Evolutionary conservation across 2,329 filamentous ascomycete genomes (phyloP).

Genomic region (Fusarium sp.): DNA sequence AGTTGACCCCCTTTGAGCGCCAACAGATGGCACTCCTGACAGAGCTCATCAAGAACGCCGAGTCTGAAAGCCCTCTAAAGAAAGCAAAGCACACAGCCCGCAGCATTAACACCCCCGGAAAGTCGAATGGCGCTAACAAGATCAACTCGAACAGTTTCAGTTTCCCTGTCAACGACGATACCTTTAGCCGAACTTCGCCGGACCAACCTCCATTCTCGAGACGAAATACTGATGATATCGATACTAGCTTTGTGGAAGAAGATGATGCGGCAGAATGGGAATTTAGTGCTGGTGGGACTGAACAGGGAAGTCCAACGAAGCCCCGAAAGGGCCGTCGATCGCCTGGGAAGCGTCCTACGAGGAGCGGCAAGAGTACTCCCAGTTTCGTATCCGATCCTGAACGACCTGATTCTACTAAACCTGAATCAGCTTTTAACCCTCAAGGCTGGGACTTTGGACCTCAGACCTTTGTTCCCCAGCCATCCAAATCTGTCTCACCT

Average conservation of each 20-base stretch:
- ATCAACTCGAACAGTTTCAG: slow-evolving; percentile 61
- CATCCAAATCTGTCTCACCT: slow-evolving; percentile 58
- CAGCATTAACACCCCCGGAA: slow-evolving; percentile 1
- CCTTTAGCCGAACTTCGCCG: slow-evolving; percentile 53
- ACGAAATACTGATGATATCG: slow-evolving; percentile 70
- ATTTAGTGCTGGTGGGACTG: slow-evolving; percentile 64
- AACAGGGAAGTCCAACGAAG: slow-evolving; percentile 45
- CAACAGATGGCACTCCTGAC: slow-evolving; percentile 55
- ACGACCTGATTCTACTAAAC: slow-evolving; percentile 45
- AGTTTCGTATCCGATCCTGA: slow-evolving; percentile 40
- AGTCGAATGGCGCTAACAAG: slow-evolving; percentile 51
- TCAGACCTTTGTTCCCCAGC: slow-evolving; percentile 65
- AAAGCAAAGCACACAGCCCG: slow-evolving; percentile 20
- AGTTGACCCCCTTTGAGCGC: slow-evolving; percentile 56
- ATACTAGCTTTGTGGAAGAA: slow-evolving; percentile 69
- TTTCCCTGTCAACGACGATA: slow-evolving; percentile 60
- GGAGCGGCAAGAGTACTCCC: slow-evolving; percentile 41
- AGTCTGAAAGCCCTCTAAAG: slow-evolving; percentile 29
- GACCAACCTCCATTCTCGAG: slow-evolving; percentile 59
- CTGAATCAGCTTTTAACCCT: slow-evolving; percentile 60
- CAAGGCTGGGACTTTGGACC: slow-evolving; percentile 68
- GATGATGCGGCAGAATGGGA: slow-evolving; percentile 61
- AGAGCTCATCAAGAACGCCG: slow-evolving; percentile 53
- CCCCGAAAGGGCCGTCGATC: slow-evolving; percentile 58
- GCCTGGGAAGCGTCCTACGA: slow-evolving; percentile 50